phyloP scores from a whole-genome alignment of 2,329 filamentous ascomycete species.

The Neonectria neomacrospora region DNA sequence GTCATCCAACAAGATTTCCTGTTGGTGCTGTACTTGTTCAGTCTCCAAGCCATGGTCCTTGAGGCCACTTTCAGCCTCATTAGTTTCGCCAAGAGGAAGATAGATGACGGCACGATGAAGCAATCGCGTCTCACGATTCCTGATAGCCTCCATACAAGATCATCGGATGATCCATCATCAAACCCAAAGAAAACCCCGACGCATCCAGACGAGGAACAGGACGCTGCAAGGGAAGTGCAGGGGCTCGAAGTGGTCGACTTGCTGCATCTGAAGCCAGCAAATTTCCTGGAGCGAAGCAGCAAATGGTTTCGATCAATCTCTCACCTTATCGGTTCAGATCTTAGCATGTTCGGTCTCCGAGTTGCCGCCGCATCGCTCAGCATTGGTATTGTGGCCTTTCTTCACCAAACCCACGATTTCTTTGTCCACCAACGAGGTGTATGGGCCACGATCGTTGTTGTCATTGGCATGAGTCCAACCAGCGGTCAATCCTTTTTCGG shows the following conservation, averaged over 20 bases:
- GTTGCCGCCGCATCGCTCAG: slow-evolving; percentile 24
- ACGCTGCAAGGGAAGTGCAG: neutral
- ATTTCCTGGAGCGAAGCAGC: slow-evolving; percentile 17
- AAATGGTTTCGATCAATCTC: slow-evolving; percentile 15
- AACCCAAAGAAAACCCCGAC: neutral
- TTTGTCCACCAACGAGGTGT: slow-evolving; percentile 26
- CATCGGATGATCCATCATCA: no score
- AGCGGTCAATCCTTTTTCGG: slow-evolving; percentile 27
- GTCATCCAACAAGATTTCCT: slow-evolving; percentile 21
- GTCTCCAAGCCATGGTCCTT: slow-evolving; percentile 20
- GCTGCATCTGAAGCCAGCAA: slow-evolving; percentile 26
- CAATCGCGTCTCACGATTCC: slow-evolving; percentile 5
- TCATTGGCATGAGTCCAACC: slow-evolving; percentile 29
- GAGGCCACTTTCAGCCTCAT: slow-evolving; percentile 20
- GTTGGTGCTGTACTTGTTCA: slow-evolving; percentile 20
- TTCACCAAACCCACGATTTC: slow-evolving; percentile 22
- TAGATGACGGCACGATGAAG: slow-evolving; percentile 10
- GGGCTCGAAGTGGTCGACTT: slow-evolving; percentile 23
- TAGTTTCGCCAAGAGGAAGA: slow-evolving; percentile 21
- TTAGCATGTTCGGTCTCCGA: slow-evolving; percentile 27
- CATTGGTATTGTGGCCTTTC: slow-evolving; percentile 25
- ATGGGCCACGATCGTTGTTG: slow-evolving; percentile 29
- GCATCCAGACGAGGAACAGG: neutral
- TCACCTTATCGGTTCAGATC: slow-evolving; percentile 21
- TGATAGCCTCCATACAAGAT: neutral